phyloP scores from a whole-genome alignment of 2,329 filamentous ascomycete species.

The Alternaria ethzedia region DNA sequence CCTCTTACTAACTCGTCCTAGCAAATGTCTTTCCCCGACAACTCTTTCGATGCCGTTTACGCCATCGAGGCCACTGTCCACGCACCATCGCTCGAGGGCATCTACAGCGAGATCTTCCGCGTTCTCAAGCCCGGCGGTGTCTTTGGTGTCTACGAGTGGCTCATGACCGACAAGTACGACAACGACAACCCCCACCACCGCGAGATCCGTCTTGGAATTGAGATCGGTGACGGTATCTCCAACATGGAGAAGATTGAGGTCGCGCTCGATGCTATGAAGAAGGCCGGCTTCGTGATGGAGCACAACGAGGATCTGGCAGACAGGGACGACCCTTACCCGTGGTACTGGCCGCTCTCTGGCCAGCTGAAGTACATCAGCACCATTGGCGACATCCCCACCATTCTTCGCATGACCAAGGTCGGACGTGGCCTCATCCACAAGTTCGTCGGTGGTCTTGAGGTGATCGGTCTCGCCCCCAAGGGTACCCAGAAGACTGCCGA shows the following conservation, averaged over 20 bases:
- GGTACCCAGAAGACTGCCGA: conserved; percentile 97
- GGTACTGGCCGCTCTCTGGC: conserved; percentile 93
- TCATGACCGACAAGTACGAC: conserved; percentile 97
- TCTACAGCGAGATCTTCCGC: conserved; percentile 93
- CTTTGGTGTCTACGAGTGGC: conserved; percentile 98
- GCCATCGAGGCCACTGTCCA: conserved; percentile 98
- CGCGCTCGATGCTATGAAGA: conserved; percentile 80
- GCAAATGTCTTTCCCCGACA: conserved; percentile 95
- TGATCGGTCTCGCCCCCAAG: conserved; percentile 72
- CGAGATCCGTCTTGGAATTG: conserved; percentile 90
- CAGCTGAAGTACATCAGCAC: conserved; percentile 82
- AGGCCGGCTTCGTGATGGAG: conserved; percentile 83
- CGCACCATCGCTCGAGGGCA: conserved; percentile 85
- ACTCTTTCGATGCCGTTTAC: conserved; percentile 93
- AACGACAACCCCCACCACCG: conserved; percentile 86
- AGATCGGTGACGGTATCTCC: conserved; percentile 94
- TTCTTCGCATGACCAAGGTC: conserved; percentile 86
- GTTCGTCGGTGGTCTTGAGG: conserved; percentile 79
- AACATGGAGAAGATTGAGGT: conserved; percentile 94
- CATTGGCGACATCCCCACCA: conserved; percentile 80
- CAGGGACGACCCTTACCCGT: conserved; percentile 76
- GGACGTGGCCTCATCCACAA: conserved; percentile 78
- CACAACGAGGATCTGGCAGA: conserved; percentile 86
- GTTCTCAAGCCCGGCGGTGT: conserved; percentile 94
- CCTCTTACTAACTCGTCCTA: conserved; percentile 39